These are phyloP conservation scores for Gastrolobium villosum DNA, from an alignment of 306 rosid species.

Conservation along the genomic window DNA sequence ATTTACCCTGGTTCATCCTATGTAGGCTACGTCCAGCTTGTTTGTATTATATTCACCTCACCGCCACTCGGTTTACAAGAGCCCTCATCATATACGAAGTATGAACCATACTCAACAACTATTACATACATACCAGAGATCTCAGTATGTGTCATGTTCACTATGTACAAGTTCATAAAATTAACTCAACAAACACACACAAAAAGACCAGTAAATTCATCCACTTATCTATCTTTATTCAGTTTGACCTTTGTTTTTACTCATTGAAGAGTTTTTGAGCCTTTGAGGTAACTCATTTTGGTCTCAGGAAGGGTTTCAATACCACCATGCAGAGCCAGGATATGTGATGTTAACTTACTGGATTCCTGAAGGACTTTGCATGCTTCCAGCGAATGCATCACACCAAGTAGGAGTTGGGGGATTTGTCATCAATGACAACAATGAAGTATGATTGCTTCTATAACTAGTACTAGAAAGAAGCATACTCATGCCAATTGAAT, in stretches of 20 bases:
- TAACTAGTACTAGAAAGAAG: background rate
- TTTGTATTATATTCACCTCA: too few species aligned
- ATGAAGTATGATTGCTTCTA: conserved; percentile 69
- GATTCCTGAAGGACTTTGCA: conserved; percentile 93
- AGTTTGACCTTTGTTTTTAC: conserved; percentile 8
- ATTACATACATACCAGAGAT: background rate
- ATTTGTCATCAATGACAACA: conserved; percentile 76
- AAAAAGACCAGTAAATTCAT: conserved; percentile 2
- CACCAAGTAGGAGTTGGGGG: conserved; percentile 99
- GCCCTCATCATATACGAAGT: too few species aligned
- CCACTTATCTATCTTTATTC: background rate
- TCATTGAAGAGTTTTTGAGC: conserved; percentile 26
- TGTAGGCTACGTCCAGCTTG: too few species aligned
- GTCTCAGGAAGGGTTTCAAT: conserved; percentile 89
- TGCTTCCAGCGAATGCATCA: conserved; percentile 96
- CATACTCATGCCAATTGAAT: background rate
- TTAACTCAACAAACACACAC: conserved; percentile 5
- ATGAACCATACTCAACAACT: too few species aligned
- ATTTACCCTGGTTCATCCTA: too few species aligned
- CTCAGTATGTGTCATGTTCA: conserved; percentile 5
- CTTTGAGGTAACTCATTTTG: conserved; percentile 49
- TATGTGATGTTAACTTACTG: conserved; percentile 94
- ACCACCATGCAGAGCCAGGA: conserved; percentile 94
- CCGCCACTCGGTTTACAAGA: too few species aligned
- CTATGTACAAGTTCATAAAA: background rate